Evolutionary conservation across 441 rosid genomes (phyloP).

Genomic region (Mallotus japonicus): DNA sequence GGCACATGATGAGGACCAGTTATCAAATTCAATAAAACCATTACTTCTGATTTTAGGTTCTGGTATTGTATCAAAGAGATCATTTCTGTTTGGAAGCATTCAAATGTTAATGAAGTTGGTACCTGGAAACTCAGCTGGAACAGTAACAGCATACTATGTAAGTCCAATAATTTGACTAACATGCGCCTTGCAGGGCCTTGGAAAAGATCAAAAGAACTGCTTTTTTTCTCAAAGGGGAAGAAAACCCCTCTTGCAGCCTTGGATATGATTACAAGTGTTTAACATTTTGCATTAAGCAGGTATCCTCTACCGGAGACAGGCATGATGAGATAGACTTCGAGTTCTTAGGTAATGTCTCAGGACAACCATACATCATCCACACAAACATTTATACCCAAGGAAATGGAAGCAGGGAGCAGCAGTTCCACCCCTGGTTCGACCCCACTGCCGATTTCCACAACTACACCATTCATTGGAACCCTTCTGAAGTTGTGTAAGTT

Average conservation of each 20-base stretch:
- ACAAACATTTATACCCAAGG: conserved; percentile 59
- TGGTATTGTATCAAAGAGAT: conserved; percentile 28
- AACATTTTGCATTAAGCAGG: conserved; percentile 33
- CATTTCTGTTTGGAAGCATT: conserved; percentile 34
- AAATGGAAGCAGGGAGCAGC: conserved; percentile 68
- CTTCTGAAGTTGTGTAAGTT: conserved; percentile 45
- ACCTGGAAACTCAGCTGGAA: conserved; percentile 30
- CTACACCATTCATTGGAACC: conserved; percentile 68
- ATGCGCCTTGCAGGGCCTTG: neutral
- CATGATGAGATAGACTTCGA: conserved; percentile 69
- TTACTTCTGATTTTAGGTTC: conserved; percentile 26
- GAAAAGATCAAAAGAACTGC: conserved; percentile 21
- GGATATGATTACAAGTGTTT: neutral
- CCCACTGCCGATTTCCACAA: conserved; percentile 67
- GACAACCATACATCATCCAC: conserved; percentile 63
- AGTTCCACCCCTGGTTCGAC: conserved; percentile 75
- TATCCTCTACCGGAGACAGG: conserved; percentile 49
- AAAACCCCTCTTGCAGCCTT: neutral
- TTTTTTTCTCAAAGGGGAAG: neutral
- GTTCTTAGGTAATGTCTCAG: conserved; percentile 55
- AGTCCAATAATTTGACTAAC: conserved; percentile 4
- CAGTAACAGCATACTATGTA: conserved; percentile 34
- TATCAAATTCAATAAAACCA: neutral
- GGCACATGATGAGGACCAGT: neutral
- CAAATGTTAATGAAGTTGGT: conserved; percentile 34